Evolutionary conservation across 345 rosid genomes (phyloP), one percentile per base, ranked within the genome.

Genomic region (Acer campestre): DNA sequence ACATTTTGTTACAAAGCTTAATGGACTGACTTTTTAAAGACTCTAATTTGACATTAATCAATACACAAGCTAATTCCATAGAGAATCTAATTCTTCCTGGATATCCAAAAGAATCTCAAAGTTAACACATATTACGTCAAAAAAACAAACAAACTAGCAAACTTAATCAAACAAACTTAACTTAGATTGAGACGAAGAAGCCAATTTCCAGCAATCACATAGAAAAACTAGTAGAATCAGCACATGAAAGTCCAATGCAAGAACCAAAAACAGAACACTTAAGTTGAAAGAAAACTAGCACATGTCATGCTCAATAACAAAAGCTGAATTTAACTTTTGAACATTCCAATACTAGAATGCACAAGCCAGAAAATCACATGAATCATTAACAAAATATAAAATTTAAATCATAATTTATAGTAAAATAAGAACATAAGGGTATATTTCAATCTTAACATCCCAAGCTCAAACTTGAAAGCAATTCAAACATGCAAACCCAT

Each of bases 401-500:
- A 61, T 22, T 22, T 3, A 42, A 8, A 9, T 42, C 46, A 42
- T 7, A 58, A 20, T 29, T 25, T 25, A 27, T 27, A 7, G 35
- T 7, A 49, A 75, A 75, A 53, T 14, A 35, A 75, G 31, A 29
- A 29, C 31, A 29, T 27, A 27, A 27, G 29, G 29, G 29, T 27
- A 42, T 1, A 42, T 35, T 51, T 35, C 25, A 40, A 40, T 46
- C 46, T 29, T 14, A 18, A 64, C 20, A 35, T n/a, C 10, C 27
- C 31, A 38, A 38, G 12, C 66, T 38, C 75, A 71, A 59, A 72
- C 20, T 20, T n/a, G 70, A 67, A 49, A 18, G 65, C 25, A 69
- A 13, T 48, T 29, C 74, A 65, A 48, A 71, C 81, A 83, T 83
- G 86, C 83, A 80, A 80, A 35, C 79, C 76, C 77, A 67, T 6